Conservation (phyloP, 2,329 filamentous ascomycete genomes). For the Trichophyton rubrum region DNA sequence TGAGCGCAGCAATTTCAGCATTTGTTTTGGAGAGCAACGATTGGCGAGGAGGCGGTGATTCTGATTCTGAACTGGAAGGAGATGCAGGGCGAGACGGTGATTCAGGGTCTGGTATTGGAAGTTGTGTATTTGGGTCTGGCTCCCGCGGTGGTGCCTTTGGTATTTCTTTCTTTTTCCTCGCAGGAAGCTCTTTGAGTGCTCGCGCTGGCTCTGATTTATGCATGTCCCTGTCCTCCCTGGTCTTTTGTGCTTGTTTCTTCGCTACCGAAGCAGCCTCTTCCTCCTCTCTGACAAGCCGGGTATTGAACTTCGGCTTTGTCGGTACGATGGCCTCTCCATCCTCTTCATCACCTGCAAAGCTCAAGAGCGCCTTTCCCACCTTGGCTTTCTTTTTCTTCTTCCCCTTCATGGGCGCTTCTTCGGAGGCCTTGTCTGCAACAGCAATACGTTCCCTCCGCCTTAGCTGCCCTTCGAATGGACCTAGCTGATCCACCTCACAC, state of each 20-base stretch:
- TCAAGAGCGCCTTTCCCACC: conserved; percentile 33
- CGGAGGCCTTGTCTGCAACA: conserved; percentile 14
- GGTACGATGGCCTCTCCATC: conserved; percentile 27
- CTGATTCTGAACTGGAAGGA: conserved; percentile 16
- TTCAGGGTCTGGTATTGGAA: conserved; percentile 35
- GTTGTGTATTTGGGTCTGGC: conserved; percentile 31
- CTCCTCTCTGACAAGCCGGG: conserved; percentile 30
- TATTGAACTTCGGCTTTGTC: conserved; percentile 38
- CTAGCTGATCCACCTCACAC: conserved; percentile 35
- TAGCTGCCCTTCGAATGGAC: conserved; percentile 34
- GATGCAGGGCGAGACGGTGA: conserved; percentile 26
- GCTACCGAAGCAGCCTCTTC: conserved; percentile 11
- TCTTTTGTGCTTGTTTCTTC: conserved; percentile 10
- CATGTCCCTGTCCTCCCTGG: conserved; percentile 3
- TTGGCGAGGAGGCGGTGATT: conserved; percentile 19
- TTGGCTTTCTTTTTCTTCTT: conserved; percentile 34
- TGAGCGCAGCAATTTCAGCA: conserved; percentile 34
- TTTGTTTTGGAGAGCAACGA: conserved; percentile 32
- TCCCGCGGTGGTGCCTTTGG: conserved; percentile 28
- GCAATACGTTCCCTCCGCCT: conserved; percentile 30
- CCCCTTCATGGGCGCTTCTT: conserved; percentile 22
- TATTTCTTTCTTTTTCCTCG: conserved; percentile 10
- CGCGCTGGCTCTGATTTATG: conserved; percentile 5
- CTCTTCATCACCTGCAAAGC: conserved; percentile 33
- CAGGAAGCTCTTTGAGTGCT: conserved; percentile 5